Conservation (phyloP, 192 early-diverging fungal species). For the Tieghemiomyces parasiticus region DNA sequence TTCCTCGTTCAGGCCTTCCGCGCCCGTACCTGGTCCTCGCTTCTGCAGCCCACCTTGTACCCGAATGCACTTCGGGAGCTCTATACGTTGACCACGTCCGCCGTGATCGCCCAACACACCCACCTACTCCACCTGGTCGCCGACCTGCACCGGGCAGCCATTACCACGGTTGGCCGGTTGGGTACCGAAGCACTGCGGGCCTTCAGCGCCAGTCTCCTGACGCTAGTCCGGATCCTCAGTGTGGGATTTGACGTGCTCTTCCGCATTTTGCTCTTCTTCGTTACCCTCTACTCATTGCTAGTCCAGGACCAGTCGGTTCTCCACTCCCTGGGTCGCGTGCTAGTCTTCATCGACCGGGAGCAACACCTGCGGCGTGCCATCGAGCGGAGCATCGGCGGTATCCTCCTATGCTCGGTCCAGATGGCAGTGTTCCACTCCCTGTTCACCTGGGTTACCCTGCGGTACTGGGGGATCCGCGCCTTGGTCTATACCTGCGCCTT, state of each 20-base stretch:
- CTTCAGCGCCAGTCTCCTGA: background rate
- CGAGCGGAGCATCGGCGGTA: constrained; percentile 7
- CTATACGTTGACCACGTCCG: too few species aligned
- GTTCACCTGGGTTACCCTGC: constrained; percentile 9
- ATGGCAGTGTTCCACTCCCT: constrained; percentile 1
- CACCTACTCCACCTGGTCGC: background rate
- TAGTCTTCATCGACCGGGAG: constrained; percentile 7
- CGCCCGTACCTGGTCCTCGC: too few species aligned
- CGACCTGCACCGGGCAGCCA: background rate
- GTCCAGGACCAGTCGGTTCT: constrained; percentile 8
- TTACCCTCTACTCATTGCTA: constrained; percentile 9
- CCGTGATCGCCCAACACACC: too few species aligned
- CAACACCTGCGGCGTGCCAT: constrained; percentile 4
- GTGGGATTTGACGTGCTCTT: constrained; percentile 8
- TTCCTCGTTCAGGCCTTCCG: too few species aligned
- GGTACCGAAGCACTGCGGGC: constrained; percentile 5
- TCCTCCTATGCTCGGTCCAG: constrained; percentile 1
- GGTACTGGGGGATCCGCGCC: background rate
- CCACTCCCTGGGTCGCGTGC: constrained; percentile 6
- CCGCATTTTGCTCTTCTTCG: background rate
- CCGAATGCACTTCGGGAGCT: too few species aligned
- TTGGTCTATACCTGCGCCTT: constrained; percentile 8
- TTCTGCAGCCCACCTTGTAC: too few species aligned
- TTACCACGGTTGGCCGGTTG: background rate
- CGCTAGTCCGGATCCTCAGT: background rate